Evolutionary conservation across 1,284 basidiomycete genomes (phyloP).

Genomic region (Naganishia albida): DNA sequence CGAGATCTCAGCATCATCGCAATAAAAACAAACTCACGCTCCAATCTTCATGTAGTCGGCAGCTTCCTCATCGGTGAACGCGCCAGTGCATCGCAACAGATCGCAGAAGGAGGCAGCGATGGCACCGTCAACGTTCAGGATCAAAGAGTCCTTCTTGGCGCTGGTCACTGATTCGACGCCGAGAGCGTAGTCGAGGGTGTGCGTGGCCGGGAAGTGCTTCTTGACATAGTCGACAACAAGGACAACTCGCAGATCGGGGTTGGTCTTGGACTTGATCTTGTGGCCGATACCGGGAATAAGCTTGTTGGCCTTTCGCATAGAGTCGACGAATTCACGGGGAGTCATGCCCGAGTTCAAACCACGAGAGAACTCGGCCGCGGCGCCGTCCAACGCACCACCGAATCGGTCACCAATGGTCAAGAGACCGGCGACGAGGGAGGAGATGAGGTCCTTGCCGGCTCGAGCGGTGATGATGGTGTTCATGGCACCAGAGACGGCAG

Average conservation of each 20-base stretch:
- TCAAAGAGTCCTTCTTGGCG: slow-evolving; percentile 91
- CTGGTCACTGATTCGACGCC: slow-evolving; percentile 98
- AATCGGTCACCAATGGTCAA: slow-evolving; percentile 98
- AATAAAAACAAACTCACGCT: slow-evolving; percentile 35
- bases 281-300: slow-evolving; percentile 97
- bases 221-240: slow-evolving; percentile 95
- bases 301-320: slow-evolving; percentile 92
- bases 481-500: slow-evolving; percentile 89
- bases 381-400: slow-evolving; percentile 98
- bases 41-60: slow-evolving; percentile 89
- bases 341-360: slow-evolving; percentile 89
- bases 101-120: slow-evolving; percentile 98
- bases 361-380: slow-evolving; percentile 90
- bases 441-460: slow-evolving; percentile 98
- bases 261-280: slow-evolving; percentile 99
- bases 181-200: slow-evolving; percentile 93
- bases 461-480: slow-evolving; percentile 99
- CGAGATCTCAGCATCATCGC: not conserved
- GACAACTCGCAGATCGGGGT: slow-evolving; percentile 94
- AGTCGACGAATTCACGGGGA: slow-evolving; percentile 96
- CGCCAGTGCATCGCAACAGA: slow-evolving; percentile 85
- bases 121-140: slow-evolving; percentile 95
- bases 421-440: slow-evolving; percentile 91
- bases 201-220: slow-evolving; percentile 92
- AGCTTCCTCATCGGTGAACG: slow-evolving; percentile 93